These are phyloP conservation scores for Metschnikowia lochheadii DNA, from an alignment of 805 yeast genomes.

Conservation along the genomic window DNA sequence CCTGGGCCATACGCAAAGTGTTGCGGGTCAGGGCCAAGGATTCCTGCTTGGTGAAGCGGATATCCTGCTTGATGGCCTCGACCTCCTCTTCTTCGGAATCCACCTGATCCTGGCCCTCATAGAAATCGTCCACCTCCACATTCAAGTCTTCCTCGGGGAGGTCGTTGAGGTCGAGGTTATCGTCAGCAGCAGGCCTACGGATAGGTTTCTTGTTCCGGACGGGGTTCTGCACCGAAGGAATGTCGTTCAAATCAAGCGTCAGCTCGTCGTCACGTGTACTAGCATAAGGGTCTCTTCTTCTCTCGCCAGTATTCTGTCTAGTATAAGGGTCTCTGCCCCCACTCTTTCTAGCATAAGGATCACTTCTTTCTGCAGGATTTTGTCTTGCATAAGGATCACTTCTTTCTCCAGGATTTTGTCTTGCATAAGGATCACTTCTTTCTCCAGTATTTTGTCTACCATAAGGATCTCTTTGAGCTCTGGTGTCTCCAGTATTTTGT, in stretches of 20 bases:
- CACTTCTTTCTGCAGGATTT: neutral
- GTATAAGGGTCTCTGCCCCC: neutral
- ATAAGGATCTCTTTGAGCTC: neutral
- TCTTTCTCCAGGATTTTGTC: neutral
- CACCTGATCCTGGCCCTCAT: constrained; percentile 34
- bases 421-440: neutral
- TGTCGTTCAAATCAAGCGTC: constrained; percentile 36
- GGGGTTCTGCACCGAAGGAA: constrained; percentile 31
- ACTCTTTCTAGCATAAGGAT: neutral
- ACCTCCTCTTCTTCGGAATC: constrained; percentile 82
- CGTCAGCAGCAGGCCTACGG: constrained; percentile 23
- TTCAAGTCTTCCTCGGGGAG: constrained; percentile 33
- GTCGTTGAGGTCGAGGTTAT: constrained; percentile 30
- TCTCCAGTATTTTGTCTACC: neutral
- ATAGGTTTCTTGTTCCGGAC: constrained; percentile 21
- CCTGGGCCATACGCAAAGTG: constrained; percentile 56
- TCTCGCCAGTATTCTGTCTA: neutral
- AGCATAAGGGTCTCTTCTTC: neutral
- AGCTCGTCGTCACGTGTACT: constrained; percentile 24
- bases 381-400: neutral
- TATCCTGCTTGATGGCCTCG: constrained; percentile 78
- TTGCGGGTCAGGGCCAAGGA: constrained; percentile 82
- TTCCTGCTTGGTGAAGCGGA: constrained; percentile 79
- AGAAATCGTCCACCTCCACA: constrained; percentile 32
- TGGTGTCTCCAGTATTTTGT: neutral